Base-by-base conservation (phyloP, 2,329 filamentous ascomycete species). In the Huntiella abstrusa region DNA sequence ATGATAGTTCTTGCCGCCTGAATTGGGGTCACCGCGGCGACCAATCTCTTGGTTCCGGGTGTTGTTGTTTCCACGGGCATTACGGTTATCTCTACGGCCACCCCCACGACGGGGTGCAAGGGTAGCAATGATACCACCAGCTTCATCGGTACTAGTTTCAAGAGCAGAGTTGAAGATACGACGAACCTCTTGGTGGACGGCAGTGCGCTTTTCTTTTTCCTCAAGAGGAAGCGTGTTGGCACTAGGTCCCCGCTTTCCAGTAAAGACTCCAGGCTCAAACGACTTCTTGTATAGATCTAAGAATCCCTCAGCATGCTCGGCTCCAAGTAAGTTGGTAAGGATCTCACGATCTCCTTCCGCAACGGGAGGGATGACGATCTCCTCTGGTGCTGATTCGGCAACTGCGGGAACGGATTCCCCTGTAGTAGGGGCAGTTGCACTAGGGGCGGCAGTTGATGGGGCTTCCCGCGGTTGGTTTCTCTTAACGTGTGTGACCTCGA, bases 81-180 rank as follows among this genome's bases (percentile, higher is more conserved):
- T 10, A 10, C 22, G 22, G 22, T 28, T 37, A 54, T 53, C 33
- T 8, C 43, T 35, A 32, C 38, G 33, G 33, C 37, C n/a, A 11
- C 44, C 37, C 16, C 49, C 48, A 35, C 38, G 61, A 55, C 28
- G 70, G 63, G 69, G 68, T 52, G 82, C 68, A 46, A 83, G 73
- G 5, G 68, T 68, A 19, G 83, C 82, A 41, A 83, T 73, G 49
- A 79, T 75, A 51, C 80, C 73, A 40, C 69, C 70, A 15, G 57
- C 57, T 12, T 19, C 19, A 36, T 67, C 62, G 2, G 86, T 92
- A 13, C 67, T 68, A 1, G 84, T 92, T 49, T 93, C 83, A 43
- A 94, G 69, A 47, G 75, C 72, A 2, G 77, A 80, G n/a, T 68
- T 66, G 60, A 94, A 94, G 51, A 93, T 79, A 36, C 79, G 78